Percentiles rank a stretch among this genome's conserved stretches.
Conservation (phyloP, 441 rosid genomes). For the Erysimum cheiri region DNA sequence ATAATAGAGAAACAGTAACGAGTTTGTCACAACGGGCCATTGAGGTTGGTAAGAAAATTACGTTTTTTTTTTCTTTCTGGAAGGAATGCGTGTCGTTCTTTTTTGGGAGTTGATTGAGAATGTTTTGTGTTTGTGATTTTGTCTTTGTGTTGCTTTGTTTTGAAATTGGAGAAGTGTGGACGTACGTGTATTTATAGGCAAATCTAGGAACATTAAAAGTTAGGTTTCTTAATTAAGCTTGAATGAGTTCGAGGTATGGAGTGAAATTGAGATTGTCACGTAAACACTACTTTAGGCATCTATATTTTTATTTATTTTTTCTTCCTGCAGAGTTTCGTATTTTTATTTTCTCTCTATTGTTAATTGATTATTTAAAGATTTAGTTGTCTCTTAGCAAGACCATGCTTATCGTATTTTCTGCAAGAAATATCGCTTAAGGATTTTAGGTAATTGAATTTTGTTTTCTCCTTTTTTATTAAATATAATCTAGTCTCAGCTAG, state of each 20-base stretch:
- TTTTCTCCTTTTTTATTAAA: background rate
- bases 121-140: slow-evolving; percentile 22
- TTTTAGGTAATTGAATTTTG: slow-evolving; percentile 26
- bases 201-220: slow-evolving; percentile 5
- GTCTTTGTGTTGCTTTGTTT: slow-evolving; percentile 24
- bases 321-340: slow-evolving; percentile 24
- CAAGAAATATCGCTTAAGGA: slow-evolving; percentile 45
- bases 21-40: slow-evolving; percentile 34
- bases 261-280: slow-evolving; percentile 45
- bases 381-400: slow-evolving; percentile 35
- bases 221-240: slow-evolving; percentile 34
- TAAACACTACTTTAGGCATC: slow-evolving; percentile 40
- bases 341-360: slow-evolving; percentile 22
- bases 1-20: slow-evolving; percentile 17
- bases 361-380: slow-evolving; percentile 11
- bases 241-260: slow-evolving; percentile 47
- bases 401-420: slow-evolving; percentile 40
- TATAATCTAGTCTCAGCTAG: background rate
- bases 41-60: slow-evolving; percentile 11
- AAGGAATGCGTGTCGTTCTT: slow-evolving; percentile 39
- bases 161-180: slow-evolving; percentile 25
- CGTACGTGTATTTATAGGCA: slow-evolving; percentile 57
- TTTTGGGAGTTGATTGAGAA: slow-evolving; percentile 29
- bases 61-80: background rate
- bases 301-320: background rate